Base-by-base conservation (phyloP, 768 basidiomycete genomes). In the Mycena haematopus region DNA sequence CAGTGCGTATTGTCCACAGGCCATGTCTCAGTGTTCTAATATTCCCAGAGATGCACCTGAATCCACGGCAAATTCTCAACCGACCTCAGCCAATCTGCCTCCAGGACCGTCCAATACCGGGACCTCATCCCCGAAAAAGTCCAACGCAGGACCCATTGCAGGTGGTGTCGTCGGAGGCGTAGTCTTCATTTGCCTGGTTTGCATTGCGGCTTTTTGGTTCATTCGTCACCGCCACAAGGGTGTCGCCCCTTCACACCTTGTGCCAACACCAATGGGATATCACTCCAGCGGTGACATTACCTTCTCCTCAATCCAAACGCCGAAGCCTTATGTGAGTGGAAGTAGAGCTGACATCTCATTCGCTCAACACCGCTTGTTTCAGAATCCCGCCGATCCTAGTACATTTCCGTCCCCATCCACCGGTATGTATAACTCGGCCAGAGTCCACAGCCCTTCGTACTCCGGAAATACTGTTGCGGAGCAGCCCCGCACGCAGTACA, bases 111-210 rank as follows among this genome's bases (percentile, higher is more conserved):
- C 42, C 10, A 27, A 51, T 25, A 29, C n/a, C n/a, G n/a, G n/a
- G n/a, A n/a, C 62, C 4, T 21, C 69, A 27, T 59, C 69, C 2
- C 54, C 63, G n/a, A 66, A 65, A 29, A 67, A 71, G 24, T 70
- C 72, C 10, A 73, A 80, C 53, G 77, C 79, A 1, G 83, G 82
- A 2, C 77, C 83, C n/a, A 88, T 89, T 38, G 85, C 83, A 0
- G 88, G 88, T 42, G 88, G 89, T n/a, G 83, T 84, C 8, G 77
- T 87, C 7, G 86, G 85, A 4, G 85, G 82, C 15, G 60, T 89
- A 0, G 77, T 84, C 27, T 78, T 72, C n/a, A 59, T 84, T 21
- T 81, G 77, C 9, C 63, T 82, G 47, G 72, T 87, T 14, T 79
- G 68, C 6, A 81, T 72, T 1, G 58, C 72, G 7, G 56, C 71